phyloP scores from a whole-genome alignment of 2,329 filamentous ascomycete species.

The Penicillium aurantiogriseum region DNA sequence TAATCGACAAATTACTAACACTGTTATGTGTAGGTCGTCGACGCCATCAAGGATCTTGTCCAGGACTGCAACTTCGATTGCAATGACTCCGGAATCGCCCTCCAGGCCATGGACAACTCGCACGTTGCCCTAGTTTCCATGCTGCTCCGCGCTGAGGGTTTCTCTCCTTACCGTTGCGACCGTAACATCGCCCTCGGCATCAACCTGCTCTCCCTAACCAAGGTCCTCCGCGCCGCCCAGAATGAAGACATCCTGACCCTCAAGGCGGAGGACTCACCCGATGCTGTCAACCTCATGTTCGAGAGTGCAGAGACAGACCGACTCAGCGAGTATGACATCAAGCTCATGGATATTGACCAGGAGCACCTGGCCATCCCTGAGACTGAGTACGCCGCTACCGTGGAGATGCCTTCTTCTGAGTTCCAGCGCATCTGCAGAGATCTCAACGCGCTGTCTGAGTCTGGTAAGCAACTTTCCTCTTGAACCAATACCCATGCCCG shows the following conservation, averaged over 20 bases:
- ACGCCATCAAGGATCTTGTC: slow-evolving; percentile 98
- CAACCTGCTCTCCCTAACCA: slow-evolving; percentile 94
- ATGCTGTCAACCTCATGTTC: slow-evolving; percentile 92
- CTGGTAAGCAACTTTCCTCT: slow-evolving; percentile 61
- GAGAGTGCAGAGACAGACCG: slow-evolving; percentile 86
- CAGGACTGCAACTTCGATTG: slow-evolving; percentile 99
- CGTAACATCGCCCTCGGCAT: slow-evolving; percentile 98
- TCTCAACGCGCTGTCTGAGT: slow-evolving; percentile 88
- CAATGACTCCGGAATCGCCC: slow-evolving; percentile 97
- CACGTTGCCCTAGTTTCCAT: slow-evolving; percentile 98
- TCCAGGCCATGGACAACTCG: slow-evolving; percentile 99
- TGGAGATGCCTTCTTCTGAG: slow-evolving; percentile 82
- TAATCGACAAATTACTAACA: slow-evolving; percentile 7
- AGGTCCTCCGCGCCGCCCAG: slow-evolving; percentile 91
- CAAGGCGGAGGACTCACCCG: slow-evolving; percentile 95
- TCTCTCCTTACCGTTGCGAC: slow-evolving; percentile 95
- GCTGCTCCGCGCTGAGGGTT: slow-evolving; percentile 94
- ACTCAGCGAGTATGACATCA: slow-evolving; percentile 98
- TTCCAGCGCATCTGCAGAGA: slow-evolving; percentile 96
- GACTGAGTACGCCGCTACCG: slow-evolving; percentile 93
- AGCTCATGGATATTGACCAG: slow-evolving; percentile 99
- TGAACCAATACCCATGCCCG: neutral
- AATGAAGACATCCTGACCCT: slow-evolving; percentile 92
- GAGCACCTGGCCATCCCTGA: slow-evolving; percentile 98
- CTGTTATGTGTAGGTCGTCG: slow-evolving; percentile 68